Base-by-base conservation (phyloP, 306 rosid species). In the Sphenostylis stenocarpa region DNA sequence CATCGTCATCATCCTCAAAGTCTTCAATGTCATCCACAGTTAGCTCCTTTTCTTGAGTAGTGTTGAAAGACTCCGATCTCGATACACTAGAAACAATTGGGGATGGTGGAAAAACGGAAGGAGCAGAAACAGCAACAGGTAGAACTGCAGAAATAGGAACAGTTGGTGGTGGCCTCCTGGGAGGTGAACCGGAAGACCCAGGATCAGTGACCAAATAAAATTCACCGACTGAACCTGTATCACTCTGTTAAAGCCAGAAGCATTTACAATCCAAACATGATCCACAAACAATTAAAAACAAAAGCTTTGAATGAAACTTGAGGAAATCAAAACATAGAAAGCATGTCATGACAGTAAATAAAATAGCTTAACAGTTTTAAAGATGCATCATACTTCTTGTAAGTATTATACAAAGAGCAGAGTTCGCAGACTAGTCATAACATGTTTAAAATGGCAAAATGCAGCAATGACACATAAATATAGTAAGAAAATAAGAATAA, bases 21-120 rank as follows among this genome's bases (percentile, higher is more conserved):
- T 95, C 97, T 45, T 92, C 97, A 69, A 95, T 95, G 80, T 91
- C 99, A 88, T 95, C 97, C 73, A 92, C 91, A 9, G 97, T 95
- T 21, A 95, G 78, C 80, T 92, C 99, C 70, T 81, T 90, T 82
- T 84, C 87, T 77, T 88, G 96, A 11, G 87, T 77, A 44, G 97
- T 87, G 86, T 86, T 88, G 76, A 95, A 87, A 60, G 99, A 92
- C 80, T 85, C 91, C 4, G 99, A 92, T 88, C 93, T 85, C 33
- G 93, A 89, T 60, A 86, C 68, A 88, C 60, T 86, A 67, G 96
- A 83, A 65, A 70, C 82, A 76, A 80, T 64, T 0, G 90, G 89
- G 26, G 88, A 89, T 72, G 88, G 33, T 36, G 86, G 87, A 68
- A 57, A 83, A 60, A 76, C 81, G 24, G 86, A 87, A 61, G 89